Base-by-base conservation (phyloP, 352 stramenopile genomes). In the Halophytophthora batemanensis region DNA sequence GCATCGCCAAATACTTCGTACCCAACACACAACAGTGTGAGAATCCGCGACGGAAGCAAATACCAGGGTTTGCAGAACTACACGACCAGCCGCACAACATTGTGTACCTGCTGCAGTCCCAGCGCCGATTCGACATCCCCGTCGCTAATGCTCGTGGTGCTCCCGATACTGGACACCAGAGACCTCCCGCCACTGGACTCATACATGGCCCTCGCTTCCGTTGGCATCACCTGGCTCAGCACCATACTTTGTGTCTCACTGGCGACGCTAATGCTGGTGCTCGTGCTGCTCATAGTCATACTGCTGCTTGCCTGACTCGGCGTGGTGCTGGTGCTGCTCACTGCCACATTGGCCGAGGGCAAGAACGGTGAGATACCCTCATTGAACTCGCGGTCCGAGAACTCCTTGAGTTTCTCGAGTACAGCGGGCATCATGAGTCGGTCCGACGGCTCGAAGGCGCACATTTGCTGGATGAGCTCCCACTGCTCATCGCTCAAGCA, bases 401-500 rank as follows among this genome's bases (percentile, higher is more conserved):
- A 60, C 28, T 54, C 44, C 17, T 55, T 60, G 12, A 60, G 53
- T 2, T 54, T 60, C 36, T 60, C 45, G 21, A 49, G 36, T 38
- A 60, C 53, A 17, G 35, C 38, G 41, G 39, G n/a, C 12, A 54
- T 51, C 21, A 43, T 23, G 15, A 59, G 52, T 23, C 59, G 49
- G n/a, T 56, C 37, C 5, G 23, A 40, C 8, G 59, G 38, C 12
- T 63, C 53, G 21, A 54, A 54, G 3, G 49, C 49, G 10, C 55
- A 65, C 45, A 65, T 61, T 1, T 43, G 52, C 19, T 54, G 21
- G 7, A 69, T 37, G 11, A 69, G 36, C 5, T 50, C 23, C 56
- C 56, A 69, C 23, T 69, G 56, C n/a, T 62, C 49, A 10, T 65
- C 56, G 10, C 13, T 62, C 8, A 65, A 37, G 17, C 36, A 44